phyloP scores from a whole-genome alignment of 345 rosid genomes.

The Moringa oleifera region DNA sequence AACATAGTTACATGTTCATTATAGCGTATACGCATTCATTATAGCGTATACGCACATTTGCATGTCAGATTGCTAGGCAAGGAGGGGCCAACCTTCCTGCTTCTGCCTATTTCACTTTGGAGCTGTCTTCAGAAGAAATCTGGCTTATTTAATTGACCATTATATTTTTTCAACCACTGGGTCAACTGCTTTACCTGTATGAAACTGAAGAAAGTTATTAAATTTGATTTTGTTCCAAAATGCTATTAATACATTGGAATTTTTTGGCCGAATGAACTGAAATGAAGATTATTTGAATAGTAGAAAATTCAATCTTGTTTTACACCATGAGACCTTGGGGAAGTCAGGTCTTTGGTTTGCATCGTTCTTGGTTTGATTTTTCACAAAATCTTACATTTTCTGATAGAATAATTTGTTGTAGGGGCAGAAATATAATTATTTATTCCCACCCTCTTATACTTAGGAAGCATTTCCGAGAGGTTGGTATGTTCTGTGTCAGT shows the following conservation, averaged over 20 bases:
- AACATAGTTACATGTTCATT: neutral
- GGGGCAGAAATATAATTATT: neutral
- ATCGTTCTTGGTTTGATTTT: neutral
- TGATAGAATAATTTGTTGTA: neutral
- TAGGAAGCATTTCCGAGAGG: neutral
- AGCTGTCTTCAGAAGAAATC: neutral
- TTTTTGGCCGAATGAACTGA: neutral
- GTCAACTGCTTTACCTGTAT: neutral
- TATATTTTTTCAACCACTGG: neutral
- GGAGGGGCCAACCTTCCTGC: neutral
- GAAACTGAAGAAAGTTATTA: neutral
- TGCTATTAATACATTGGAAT: neutral
- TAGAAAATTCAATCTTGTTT: neutral
- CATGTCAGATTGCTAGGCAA: neutral
- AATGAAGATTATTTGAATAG: neutral
- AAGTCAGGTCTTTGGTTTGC: constrained; percentile 1
- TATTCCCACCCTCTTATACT: neutral
- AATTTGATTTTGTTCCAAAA: neutral
- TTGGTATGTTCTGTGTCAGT: neutral
- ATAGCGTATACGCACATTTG: neutral
- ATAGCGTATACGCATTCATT: neutral
- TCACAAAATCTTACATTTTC: neutral
- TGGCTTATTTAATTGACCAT: neutral
- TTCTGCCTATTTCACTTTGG: neutral
- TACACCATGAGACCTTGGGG: neutral